phyloP scores from a whole-genome alignment of 495 filamentous ascomycete species.

The Aspergillus diversus region DNA sequence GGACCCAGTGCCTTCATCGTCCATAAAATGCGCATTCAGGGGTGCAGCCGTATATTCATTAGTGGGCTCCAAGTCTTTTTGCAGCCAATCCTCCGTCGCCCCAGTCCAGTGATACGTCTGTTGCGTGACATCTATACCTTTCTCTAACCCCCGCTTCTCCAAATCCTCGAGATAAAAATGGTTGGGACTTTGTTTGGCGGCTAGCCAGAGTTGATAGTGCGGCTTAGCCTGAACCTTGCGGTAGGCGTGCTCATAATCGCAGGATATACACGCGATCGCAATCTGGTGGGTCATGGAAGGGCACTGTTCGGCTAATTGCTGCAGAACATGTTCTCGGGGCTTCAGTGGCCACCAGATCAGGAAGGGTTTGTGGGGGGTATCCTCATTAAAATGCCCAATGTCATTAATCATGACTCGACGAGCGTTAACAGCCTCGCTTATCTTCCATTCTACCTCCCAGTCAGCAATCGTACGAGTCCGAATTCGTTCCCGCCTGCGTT shows the following conservation, averaged over 20 bases:
- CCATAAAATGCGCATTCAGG: not conserved
- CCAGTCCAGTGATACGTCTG: not conserved
- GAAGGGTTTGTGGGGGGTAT: no score
- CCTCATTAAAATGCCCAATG: constrained; percentile 3
- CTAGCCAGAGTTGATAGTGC: not conserved
- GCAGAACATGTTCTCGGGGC: not conserved
- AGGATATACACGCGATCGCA: not conserved
- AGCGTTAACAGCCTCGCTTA: not conserved
- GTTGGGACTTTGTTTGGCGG: not conserved
- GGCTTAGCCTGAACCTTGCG: not conserved
- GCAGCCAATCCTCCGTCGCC: not conserved
- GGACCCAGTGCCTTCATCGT: not conserved
- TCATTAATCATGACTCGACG: constrained; percentile 13
- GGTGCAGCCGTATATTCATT: not conserved
- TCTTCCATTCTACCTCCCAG: no score
- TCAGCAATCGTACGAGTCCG: no score
- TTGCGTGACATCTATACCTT: not conserved
- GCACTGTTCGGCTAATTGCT: not conserved
- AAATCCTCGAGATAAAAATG: not conserved
- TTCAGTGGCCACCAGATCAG: not conserved
- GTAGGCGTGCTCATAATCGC: not conserved
- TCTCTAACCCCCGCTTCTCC: not conserved
- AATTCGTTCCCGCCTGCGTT: not conserved
- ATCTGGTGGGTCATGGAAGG: not conserved
- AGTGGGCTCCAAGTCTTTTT: not conserved